Base-by-base conservation (phyloP, 2,329 filamentous ascomycete genomes). In the Fusarium mundagurra region DNA sequence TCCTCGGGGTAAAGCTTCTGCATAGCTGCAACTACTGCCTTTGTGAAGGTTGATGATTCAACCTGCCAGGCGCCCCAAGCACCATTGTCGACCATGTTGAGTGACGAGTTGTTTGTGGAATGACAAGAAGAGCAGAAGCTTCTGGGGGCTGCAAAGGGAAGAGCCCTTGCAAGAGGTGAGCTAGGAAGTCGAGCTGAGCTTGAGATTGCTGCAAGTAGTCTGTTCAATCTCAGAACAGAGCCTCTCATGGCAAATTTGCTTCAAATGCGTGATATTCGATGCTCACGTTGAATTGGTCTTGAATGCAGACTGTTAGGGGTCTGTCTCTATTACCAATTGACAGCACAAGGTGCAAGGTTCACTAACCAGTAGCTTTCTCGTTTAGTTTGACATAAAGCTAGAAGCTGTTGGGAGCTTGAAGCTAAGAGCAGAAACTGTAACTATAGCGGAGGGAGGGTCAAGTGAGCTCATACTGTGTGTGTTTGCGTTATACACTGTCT, bases 1-100 rank as follows among this genome's bases (percentile, higher is more conserved):
- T 91, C 91, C 80, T 97, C 94, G 1, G 96, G 96, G 81, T 98
- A 99, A 92, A 98, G 86, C 81, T 89, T 92, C 79, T 89, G 90
- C 93, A 98, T 95, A 16, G 94, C 92, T 77, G 87, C 86, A 65
- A 97, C 92, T 57, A 97, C 94, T n/a, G 83, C 80, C 79, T 85
- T 82, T 20, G 86, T 88, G 69, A 90, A 89, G 64, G 69, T 69
- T 58, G 82, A 78, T 10, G 82, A 71, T 78, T 81, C 77, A 48
- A 81, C 81, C 78, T 84, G 83, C 83, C 83, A 84, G 20, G 83
- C 83, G 36, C 83, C 83, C 82, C 82, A 83, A 12, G 82, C 76
- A 57, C 81, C 79, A 34, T 71, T 71, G 44, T 73, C 71, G 31
- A 76, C 63, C 78, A 82, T 82, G 41, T n/a, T 77, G 45, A 61